phyloP scores from a whole-genome alignment of 2,329 filamentous ascomycete species.

The Tolypocladium ovalisporum region DNA sequence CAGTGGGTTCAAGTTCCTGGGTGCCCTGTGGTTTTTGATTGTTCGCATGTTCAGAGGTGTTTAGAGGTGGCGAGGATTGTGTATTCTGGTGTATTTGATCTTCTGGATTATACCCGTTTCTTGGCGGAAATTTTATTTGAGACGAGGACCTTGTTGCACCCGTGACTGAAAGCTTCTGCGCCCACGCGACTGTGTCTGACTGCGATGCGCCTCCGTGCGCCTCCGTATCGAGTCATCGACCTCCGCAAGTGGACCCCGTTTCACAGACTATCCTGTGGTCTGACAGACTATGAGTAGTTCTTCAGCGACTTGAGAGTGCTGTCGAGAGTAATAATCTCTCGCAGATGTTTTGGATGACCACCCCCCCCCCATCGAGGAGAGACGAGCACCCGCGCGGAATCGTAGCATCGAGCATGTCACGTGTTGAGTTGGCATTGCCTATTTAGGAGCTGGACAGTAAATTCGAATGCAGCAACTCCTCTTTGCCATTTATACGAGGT shows the following conservation, averaged over 20 bases:
- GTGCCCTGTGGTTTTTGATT: slow-evolving; percentile 85
- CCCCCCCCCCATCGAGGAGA: no score
- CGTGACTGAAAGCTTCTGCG: not conserved
- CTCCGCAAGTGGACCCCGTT: no score
- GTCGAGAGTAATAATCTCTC: no score
- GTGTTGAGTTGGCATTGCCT: not conserved
- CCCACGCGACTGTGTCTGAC: not conserved
- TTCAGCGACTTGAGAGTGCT: no score
- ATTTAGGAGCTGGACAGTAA: not conserved
- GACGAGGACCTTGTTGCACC: not conserved
- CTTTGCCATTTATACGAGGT: not conserved
- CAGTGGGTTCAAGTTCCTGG: slow-evolving; percentile 77
- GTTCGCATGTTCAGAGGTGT: slow-evolving; percentile 74
- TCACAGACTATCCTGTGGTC: no score
- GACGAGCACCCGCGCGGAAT: no score
- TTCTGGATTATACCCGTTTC: not conserved
- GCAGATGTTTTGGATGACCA: no score
- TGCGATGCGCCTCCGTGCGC: no score
- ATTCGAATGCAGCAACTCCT: not conserved
- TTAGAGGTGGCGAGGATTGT: slow-evolving; percentile 18
- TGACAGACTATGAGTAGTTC: no score
- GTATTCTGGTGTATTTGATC: not conserved
- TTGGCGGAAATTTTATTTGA: not conserved
- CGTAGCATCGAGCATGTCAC: not conserved
- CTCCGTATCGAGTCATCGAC: not conserved